Base-by-base conservation (phyloP, 805 yeast species). In the Spathaspora girioi region DNA sequence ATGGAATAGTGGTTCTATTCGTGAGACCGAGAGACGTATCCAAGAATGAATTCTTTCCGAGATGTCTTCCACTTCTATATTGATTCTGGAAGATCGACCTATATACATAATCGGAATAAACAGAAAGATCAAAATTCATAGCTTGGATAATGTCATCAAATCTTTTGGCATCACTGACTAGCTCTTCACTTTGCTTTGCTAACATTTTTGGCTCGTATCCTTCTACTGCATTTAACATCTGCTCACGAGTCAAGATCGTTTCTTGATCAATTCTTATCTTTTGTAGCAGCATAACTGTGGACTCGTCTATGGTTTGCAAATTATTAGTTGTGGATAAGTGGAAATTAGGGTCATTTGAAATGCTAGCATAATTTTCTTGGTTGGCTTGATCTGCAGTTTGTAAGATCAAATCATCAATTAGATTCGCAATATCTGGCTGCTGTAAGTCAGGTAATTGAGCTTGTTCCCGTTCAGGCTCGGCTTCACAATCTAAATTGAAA, bases 331-430 rank as follows among this genome's bases (percentile, higher is more conserved):
- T 45, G 5, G 52, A 29, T 12, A 50, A n/a, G 7, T 35, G 49
- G 29, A 50, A 50, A 43, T 50, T 35, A 5, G 46, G 46, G n/a
- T 50, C 52, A 15, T 45, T 42, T 5, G 49, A 31, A 18, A 46
- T 46, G 20, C 35, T 46, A 27, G 43, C 48, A 8, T 27, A 38
- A 15, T 19, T 45, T 19, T 23, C 23, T 31, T 27, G 46, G 12
- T 19, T 45, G 23, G 14, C 44, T 47, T 35, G 35, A 2, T 19
- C 40, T n/a, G 26, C n/a, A 20, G 38, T 43, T 17, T 49, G 46
- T 5, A 49, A 43, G 4, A 45, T 32, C n/a, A 50, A 26, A 12
- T 50, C 53, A 23, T 46, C 50, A 14, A 50, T 20, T 12, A 46
- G 35, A 9, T 10, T 40, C 44, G 29, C 43, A 40, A 23, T 6